A percentile compares a stretch with the other conserved stretches of the same genome.
These are phyloP conservation scores for Massariosphaeria phaeospora DNA, from an alignment of 495 filamentous ascomycete species.

Conservation along the genomic window DNA sequence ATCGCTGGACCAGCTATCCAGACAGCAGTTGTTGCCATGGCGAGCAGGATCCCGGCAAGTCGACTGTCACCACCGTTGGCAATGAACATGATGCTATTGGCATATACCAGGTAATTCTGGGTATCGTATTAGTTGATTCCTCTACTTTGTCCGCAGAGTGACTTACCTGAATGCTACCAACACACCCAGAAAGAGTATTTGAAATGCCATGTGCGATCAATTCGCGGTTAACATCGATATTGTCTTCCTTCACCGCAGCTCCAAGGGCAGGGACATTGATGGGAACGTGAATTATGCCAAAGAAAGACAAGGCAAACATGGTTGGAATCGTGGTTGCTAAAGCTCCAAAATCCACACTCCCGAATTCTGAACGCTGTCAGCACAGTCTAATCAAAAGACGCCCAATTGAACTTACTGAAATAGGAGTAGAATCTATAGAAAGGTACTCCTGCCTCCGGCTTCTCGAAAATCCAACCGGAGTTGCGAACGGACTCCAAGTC, in stretches of 20 bases:
- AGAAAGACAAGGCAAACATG: slow-evolving; percentile 97
- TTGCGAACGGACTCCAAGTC: slow-evolving; percentile 58
- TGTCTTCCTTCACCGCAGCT: slow-evolving; percentile 82
- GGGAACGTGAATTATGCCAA: slow-evolving; percentile 92
- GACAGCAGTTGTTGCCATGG: slow-evolving; percentile 69
- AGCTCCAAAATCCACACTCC: slow-evolving; percentile 71
- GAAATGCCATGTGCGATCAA: slow-evolving; percentile 89
- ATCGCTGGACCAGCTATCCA: slow-evolving; percentile 79
- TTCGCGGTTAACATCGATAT: slow-evolving; percentile 84
- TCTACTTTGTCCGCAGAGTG: not conserved
- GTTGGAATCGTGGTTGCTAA: slow-evolving; percentile 77
- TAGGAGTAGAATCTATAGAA: slow-evolving; percentile 97
- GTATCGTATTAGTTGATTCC: not conserved
- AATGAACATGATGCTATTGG: slow-evolving; percentile 93
- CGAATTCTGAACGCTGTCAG: slow-evolving; percentile 54
- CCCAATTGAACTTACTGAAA: slow-evolving; percentile 59
- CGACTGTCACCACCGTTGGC: slow-evolving; percentile 82
- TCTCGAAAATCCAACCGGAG: slow-evolving; percentile 84
- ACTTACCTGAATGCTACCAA: slow-evolving; percentile 77
- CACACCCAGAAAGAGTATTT: slow-evolving; percentile 79
- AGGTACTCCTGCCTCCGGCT: slow-evolving; percentile 73
- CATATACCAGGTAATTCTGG: slow-evolving; percentile 91
- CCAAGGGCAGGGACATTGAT: slow-evolving; percentile 95
- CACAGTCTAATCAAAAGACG: not conserved
- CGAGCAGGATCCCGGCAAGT: slow-evolving; percentile 80